Evolutionary conservation across 176 grass and related monocot genomes (phyloP), one percentile per base, ranked within the genome.

Genomic region (Bromus sterilis): DNA sequence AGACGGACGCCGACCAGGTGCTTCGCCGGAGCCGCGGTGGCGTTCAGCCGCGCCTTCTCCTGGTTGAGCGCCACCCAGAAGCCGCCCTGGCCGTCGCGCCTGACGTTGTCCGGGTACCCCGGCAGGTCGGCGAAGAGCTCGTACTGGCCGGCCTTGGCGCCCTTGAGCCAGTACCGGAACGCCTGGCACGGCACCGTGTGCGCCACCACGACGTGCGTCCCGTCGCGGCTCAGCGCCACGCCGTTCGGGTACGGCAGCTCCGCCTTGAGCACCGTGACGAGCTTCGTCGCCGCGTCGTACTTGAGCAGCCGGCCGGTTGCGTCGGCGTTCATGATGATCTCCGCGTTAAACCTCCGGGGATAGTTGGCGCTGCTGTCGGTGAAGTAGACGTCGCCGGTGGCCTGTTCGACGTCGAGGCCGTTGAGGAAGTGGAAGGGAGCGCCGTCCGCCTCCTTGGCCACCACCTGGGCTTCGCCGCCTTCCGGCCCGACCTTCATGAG

Each of bases 51-150:
- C 11, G 58, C 23, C 80, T 66, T 94, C 11, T 86, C 77, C 11
- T 70, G 71, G 66, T 85, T 88, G 2, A 94, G 60, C 2, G 86
- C 92, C 4, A 94, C 86, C 89, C 89, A 91, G 28, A 84, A 91
- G 0, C 89, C 92, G 29, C 51, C 78, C 46, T 39, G 35, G 3
- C 43, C 0, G 20, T 83, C 84, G 15, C 71, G 78, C 53, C 56
- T 68, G 16, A 94, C 77, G 72, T 91, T 94, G 62, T 94, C 92
- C 0, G 92, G 92, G 71, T 89, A 94, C 0, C 92, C 89, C 0
- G 86, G 92, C 11, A 94, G 23, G n/a, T 94, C 86, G 0, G 83
- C 76, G 43, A 94, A 91, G 30, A 84, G 63, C 30, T 91, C 24
- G 62, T 71, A 44, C 15, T 71, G 21, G 0, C 91, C 85, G 1